Percentiles rank a stretch among this genome's conserved stretches.
Conservation (phyloP, 768 basidiomycete species). For the Trametopsis cervina region DNA sequence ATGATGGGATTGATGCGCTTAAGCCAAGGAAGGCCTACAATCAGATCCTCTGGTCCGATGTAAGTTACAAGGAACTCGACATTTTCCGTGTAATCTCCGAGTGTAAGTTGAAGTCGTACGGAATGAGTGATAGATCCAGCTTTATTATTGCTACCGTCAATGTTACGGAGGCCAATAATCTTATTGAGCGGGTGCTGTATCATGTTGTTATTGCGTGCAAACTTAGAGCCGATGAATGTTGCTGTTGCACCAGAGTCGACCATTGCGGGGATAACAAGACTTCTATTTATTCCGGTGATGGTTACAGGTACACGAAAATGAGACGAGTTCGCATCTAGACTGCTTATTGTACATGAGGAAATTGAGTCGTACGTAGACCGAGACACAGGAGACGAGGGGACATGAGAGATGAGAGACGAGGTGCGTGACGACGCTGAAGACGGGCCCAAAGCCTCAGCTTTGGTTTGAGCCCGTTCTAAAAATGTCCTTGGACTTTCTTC, state of each 20-base stretch:
- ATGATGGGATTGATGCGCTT: neutral
- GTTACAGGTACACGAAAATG: neutral
- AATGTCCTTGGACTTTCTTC: too few relatives aligned
- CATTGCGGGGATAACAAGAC: neutral
- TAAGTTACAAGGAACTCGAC: neutral
- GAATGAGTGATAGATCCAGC: neutral
- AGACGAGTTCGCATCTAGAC: neutral
- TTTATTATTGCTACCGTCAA: neutral
- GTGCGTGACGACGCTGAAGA: too few relatives aligned
- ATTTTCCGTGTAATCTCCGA: neutral
- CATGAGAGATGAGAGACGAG: too few relatives aligned
- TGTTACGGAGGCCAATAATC: neutral
- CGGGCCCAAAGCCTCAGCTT: too few relatives aligned
- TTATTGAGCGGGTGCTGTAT: neutral
- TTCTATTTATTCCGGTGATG: neutral
- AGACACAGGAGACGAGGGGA: too few relatives aligned
- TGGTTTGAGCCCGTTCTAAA: too few relatives aligned
- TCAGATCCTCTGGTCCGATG: slow-evolving; percentile 2
- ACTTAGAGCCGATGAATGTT: neutral
- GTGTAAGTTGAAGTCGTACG: neutral
- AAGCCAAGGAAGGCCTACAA: slow-evolving; percentile 5
- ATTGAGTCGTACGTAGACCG: too few relatives aligned
- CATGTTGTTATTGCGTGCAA: neutral
- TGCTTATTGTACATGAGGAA: neutral
- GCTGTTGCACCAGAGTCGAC: slow-evolving; percentile 2